Evolutionary conservation across 2,329 filamentous ascomycete genomes (phyloP), one percentile per base, ranked within the genome.

Genomic region (Fusarium vanettenii): DNA sequence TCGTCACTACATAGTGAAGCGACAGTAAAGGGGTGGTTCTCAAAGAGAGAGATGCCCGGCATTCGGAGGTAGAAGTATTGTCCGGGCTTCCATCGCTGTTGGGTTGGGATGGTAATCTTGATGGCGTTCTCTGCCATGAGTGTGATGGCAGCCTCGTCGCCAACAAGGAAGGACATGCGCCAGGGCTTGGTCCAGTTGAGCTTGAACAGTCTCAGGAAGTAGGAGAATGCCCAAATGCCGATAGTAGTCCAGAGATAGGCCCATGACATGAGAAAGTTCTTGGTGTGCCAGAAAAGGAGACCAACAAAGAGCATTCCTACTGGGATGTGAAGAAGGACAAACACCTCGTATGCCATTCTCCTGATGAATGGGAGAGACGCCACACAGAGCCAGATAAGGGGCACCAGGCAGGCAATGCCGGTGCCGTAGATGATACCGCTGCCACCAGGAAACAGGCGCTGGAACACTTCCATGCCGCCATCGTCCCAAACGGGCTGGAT

Each of bases 1-100:
- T 98, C 95, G 52, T 97, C 93, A 80, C 94, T 97, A 84, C 95
- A 98, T 9, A 98, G 88, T 1, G 95, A 98, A 3, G 96, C 92
- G 64, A 98, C 95, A 0, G 97, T 98, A 81, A 98, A 98, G 0
- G 96, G 96, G 78, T 98, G 97, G 77, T 97, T 98, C 76, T 98
- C 94, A 68, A 98, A 92, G 2, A 97, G 82, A 0, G 95, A 95
- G 76, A 98, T 95, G 2, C 94, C 94, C 0, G 96, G 96, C 92
- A 98, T 97, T 62, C 96, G 92, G 22, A 98, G 88, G 81, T 98
- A 98, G 20, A 98, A 93, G 77, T 97, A 98, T 82, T 98, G 97
- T 6, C 96, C 97, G 1, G 96, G 95, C 80, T 91, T 92, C 96
- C 96, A 98, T 72, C 91, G 92, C 89, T 97, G 94, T 82, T 96